Percentiles rank a stretch among this genome's conserved stretches.
Conservation (phyloP, 495 filamentous ascomycete genomes). For the Penicillium waksmanii region DNA sequence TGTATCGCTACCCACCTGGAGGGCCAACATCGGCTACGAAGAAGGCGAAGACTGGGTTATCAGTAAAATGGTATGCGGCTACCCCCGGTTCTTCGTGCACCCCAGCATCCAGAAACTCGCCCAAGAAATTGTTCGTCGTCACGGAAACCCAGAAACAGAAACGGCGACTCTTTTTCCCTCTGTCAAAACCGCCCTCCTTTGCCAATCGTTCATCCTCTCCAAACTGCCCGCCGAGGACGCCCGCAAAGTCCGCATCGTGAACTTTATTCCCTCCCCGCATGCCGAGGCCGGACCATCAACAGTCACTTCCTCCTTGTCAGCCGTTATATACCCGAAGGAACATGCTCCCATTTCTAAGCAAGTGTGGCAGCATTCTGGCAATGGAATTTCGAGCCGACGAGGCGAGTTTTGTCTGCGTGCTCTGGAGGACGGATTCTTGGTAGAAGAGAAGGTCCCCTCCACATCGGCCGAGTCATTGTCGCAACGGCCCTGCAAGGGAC, state of each 20-base stretch:
- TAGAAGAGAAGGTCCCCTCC: conserved; percentile 47
- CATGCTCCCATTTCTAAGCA: conserved; percentile 73
- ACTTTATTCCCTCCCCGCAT: conserved; percentile 61
- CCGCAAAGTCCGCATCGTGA: conserved; percentile 62
- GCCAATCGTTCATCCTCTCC: conserved; percentile 69
- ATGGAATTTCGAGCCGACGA: conserved; percentile 88
- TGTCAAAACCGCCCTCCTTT: conserved; percentile 64
- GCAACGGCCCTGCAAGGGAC: conserved; percentile 62
- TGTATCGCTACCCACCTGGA: conserved; percentile 95
- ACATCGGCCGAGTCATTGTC: conserved; percentile 30
- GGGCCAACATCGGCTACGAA: conserved; percentile 86
- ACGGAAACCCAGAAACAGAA: conserved; percentile 62
- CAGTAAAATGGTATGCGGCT: conserved; percentile 83
- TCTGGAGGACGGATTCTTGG: conserved; percentile 70
- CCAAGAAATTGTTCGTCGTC: conserved; percentile 62
- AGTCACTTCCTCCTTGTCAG: conserved; percentile 62
- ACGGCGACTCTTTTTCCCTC: conserved; percentile 84
- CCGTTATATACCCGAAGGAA: conserved; percentile 70
- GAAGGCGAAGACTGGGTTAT: conserved; percentile 88
- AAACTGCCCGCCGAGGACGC: conserved; percentile 52
- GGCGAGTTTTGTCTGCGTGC: conserved; percentile 84
- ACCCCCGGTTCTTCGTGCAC: conserved; percentile 95
- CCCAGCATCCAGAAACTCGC: conserved; percentile 77
- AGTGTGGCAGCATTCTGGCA: conserved; percentile 97
- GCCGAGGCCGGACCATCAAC: conserved; percentile 32